A percentile compares a stretch with the other conserved stretches of the same genome.
phyloP scores from a whole-genome alignment of 1,284 basidiomycete genomes.

The Sporisorium exsertum region DNA sequence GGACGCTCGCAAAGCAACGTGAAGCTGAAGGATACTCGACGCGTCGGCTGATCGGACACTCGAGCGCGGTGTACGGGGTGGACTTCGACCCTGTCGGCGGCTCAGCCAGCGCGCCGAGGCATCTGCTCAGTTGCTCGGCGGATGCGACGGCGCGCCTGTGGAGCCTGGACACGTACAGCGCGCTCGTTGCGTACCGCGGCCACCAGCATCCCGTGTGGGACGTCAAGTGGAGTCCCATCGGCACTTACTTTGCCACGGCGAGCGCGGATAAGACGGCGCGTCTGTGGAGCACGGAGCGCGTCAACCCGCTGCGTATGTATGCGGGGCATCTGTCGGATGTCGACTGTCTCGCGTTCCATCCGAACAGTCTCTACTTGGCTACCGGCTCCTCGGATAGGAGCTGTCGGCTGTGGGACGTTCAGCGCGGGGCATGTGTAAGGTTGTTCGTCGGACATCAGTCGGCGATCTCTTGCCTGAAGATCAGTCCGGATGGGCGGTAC shows the following conservation, averaged over 20 bases:
- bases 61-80: constrained; percentile 93
- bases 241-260: constrained; percentile 97
- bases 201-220: constrained; percentile 99
- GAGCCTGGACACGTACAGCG: constrained; percentile 94
- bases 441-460: constrained; percentile 97
- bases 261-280: constrained; percentile 93
- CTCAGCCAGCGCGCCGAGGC: constrained; percentile 84
- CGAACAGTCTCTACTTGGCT: constrained; percentile 95
- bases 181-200: constrained; percentile 92
- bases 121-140: constrained; percentile 91
- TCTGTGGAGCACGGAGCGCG: constrained; percentile 94
- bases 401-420: constrained; percentile 97
- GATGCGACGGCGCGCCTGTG: constrained; percentile 92
- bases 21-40: constrained; percentile 47
- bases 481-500: constrained; percentile 93
- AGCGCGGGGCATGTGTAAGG: constrained; percentile 89
- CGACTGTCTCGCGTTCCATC: constrained; percentile 95
- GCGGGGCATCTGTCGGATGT: constrained; percentile 97
- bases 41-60: constrained; percentile 94
- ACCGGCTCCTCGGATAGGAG: constrained; percentile 97
- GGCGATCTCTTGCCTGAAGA: constrained; percentile 84
- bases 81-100: constrained; percentile 92
- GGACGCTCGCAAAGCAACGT: constrained; percentile 54
- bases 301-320: constrained; percentile 88
- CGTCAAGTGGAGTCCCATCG: constrained; percentile 96